A percentile compares a stretch with the other conserved stretches of the same genome.
Conservation (phyloP, 2,329 filamentous ascomycete genomes). For the Sporothrix humicola region DNA sequence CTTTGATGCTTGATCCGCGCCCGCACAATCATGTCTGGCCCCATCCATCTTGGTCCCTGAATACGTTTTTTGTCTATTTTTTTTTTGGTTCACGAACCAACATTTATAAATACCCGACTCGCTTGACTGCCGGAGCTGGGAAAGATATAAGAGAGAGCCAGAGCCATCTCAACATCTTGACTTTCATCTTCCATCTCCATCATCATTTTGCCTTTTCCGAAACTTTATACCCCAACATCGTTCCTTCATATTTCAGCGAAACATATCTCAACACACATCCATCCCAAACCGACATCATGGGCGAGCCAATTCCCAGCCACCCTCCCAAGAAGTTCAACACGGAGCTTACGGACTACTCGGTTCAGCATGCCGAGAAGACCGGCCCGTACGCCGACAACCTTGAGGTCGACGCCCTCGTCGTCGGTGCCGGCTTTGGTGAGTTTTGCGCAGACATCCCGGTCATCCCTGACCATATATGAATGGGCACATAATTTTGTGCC, state of each 20-base stretch:
- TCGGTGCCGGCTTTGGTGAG: constrained; percentile 53
- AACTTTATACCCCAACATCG: not conserved
- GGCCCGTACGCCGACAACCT: constrained; percentile 52
- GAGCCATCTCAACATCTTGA: not conserved
- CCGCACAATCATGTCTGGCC: not conserved
- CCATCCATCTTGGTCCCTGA: not conserved
- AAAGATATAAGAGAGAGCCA: not conserved
- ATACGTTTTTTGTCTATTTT: not conserved
- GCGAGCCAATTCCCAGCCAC: constrained; percentile 31
- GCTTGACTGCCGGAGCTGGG: not conserved
- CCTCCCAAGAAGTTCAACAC: constrained; percentile 50
- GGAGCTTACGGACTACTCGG: constrained; percentile 49
- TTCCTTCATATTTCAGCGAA: not conserved
- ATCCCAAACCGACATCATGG: constrained; percentile 37
- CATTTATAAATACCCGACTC: not conserved
- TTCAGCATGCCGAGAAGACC: constrained; percentile 41
- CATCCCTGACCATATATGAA: not conserved
- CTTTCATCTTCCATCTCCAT: not conserved
- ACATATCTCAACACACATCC: no score
- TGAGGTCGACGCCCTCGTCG: constrained; percentile 53
- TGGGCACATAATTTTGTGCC: constrained; percentile 4
- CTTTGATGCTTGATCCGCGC: not conserved
- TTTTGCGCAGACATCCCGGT: not conserved
- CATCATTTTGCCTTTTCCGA: not conserved
- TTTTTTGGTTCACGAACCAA: not conserved